A percentile compares a stretch with the other conserved stretches of the same genome.
phyloP scores from a whole-genome alignment of 2,329 filamentous ascomycete species.

The Sclerotinia trifoliorum region DNA sequence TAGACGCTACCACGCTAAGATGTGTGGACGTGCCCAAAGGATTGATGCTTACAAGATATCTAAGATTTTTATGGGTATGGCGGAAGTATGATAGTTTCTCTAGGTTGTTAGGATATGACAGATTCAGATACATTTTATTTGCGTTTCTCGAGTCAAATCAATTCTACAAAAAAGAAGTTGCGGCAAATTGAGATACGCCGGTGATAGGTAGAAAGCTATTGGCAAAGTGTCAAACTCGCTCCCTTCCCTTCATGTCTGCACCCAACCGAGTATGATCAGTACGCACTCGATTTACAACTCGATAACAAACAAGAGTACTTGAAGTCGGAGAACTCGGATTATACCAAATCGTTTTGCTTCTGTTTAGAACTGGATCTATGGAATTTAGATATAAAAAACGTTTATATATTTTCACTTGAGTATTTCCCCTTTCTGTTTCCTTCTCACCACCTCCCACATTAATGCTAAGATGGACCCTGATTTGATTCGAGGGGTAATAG shows the following conservation, averaged over 20 bases:
- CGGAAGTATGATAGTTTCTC: neutral
- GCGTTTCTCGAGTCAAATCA: slow-evolving; percentile 2
- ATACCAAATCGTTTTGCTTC: neutral
- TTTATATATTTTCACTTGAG: neutral
- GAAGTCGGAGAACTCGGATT: neutral
- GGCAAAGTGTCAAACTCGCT: slow-evolving; percentile 2
- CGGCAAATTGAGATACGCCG: neutral
- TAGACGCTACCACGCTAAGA: slow-evolving; percentile 19
- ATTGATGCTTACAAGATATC: slow-evolving; percentile 20
- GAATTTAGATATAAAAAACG: neutral
- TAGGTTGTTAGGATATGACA: slow-evolving; percentile 16
- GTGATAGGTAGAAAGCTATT: slow-evolving; percentile 8
- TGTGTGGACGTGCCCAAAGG: slow-evolving; percentile 21
- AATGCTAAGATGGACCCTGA: slow-evolving; percentile 19
- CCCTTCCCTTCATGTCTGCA: slow-evolving; percentile 1
- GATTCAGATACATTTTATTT: slow-evolving; percentile 5
- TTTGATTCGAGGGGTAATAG: slow-evolving; percentile 22
- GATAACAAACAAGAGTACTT: neutral
- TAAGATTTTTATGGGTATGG: slow-evolving; percentile 10
- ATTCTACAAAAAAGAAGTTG: neutral
- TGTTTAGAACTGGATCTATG: neutral
- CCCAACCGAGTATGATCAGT: slow-evolving; percentile 1
- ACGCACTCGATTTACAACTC: slow-evolving; percentile 2
- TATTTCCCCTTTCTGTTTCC: slow-evolving; percentile 8
- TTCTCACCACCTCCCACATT: slow-evolving; percentile 4